These are phyloP conservation scores for Lunularia cruciata DNA, from an alignment of 225 moss, liverwort and hornwort species.

Conservation along the genomic window DNA sequence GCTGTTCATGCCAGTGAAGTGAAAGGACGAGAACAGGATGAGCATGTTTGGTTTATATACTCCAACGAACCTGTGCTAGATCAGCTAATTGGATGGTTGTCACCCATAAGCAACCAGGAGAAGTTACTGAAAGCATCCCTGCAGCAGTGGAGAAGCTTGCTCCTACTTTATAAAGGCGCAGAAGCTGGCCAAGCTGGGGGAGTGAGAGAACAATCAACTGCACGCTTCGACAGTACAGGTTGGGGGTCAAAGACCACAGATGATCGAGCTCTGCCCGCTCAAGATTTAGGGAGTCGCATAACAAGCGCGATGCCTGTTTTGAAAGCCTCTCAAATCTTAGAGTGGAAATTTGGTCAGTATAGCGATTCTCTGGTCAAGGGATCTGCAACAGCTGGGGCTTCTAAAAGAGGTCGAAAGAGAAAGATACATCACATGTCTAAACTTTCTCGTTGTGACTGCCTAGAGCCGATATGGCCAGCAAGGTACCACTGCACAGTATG, in stretches of 20 bases:
- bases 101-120: conserved; percentile 58
- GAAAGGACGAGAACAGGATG: conserved; percentile 32
- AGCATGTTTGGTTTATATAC: conserved; percentile 62
- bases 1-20: conserved; percentile 4
- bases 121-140: conserved; percentile 61
- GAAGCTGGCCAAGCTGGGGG: conserved; percentile 40
- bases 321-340: conserved; percentile 63
- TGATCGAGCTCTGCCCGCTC: neutral
- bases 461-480: conserved; percentile 87
- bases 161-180: conserved; percentile 4
- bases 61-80: conserved; percentile 50
- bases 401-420: conserved; percentile 58
- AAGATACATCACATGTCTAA: conserved; percentile 46
- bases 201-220: neutral
- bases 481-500: conserved; percentile 77
- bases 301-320: conserved; percentile 37
- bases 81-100: conserved; percentile 75
- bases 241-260: neutral
- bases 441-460: conserved; percentile 78
- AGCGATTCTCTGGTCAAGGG: conserved; percentile 40
- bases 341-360: conserved; percentile 62
- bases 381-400: conserved; percentile 20
- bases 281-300: neutral
- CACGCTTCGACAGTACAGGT: neutral
- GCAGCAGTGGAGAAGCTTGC: conserved; percentile 58